Base-by-base conservation (phyloP, 345 rosid species). In the Boechera retrofracta region DNA sequence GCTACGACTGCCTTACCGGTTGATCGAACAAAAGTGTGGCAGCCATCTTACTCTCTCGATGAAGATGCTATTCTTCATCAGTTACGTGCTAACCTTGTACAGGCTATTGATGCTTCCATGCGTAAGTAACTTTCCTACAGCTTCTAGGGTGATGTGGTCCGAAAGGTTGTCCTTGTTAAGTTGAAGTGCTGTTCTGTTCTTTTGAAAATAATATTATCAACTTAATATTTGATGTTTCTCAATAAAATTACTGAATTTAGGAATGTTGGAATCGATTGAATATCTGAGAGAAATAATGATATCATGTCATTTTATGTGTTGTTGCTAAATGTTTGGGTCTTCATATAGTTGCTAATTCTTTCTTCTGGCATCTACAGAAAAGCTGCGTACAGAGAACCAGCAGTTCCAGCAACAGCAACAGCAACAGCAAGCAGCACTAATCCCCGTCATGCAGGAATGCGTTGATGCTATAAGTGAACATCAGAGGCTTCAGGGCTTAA, bases 61-160 rank as follows among this genome's bases (percentile, higher is more conserved):
- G 98, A 94, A 88, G 97, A 89, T 76, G 89, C 88, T 66, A 78
- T 86, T 82, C 97, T 94, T 80, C 83, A 90, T 75, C 97, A 91
- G 54, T 78, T 94, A 53, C 91, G 86, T 1, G 86, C 92, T 63
- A 87, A 84, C 66, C 97, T 94, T 82, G 84, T 89, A 71, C 97
- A 91, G 77, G 65, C 86, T 74, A 83, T 91, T 71, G 96, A 91
- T 83, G 81, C 87, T 81, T 81, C 86, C 52, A 76, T 45, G 56
- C 47, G 98, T 94, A 82, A 83, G 93, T 81, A 75, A 74, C 60
- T 65, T 67, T 10, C 10, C 36, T 35, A 55, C 49, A 53, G 33
- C 61, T 33, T 48, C 10, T 29, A 77, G 28, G n/a, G 45, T 56
- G 71, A 32, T 74, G 5, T 69, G 1, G 13, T 70, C 28, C 6